Base-by-base conservation (phyloP, 2,329 filamentous ascomycete species). In the Neofusicoccum sp. region DNA sequence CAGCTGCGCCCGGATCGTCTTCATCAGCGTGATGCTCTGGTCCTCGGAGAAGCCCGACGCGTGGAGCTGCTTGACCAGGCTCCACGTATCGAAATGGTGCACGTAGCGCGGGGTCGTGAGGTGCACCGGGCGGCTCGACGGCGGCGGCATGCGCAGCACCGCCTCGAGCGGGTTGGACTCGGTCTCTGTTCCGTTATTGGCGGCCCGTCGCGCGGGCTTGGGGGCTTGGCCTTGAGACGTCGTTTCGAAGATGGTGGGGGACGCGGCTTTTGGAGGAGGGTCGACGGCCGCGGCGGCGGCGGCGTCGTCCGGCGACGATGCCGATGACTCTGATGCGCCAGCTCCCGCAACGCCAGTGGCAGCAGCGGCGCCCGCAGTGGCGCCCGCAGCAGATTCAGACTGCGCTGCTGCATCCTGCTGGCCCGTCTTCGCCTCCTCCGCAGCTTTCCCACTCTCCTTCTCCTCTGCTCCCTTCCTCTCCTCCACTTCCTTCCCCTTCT, bases 1-100 rank as follows among this genome's bases (percentile, higher is more conserved):
- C 12, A 99, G 78, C 53, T 96, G 81, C 3, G 82, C 82, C 24
- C 93, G 87, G 60, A 98, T 87, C 5, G 89, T 91, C 79, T 98
- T 98, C 95, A 99, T 99, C 56, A 91, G 81, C 5, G 88, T 91
- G 54, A 92, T 86, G 28, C 91, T 87, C 75, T 97, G 93, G 0
- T 82, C 82, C 45, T 84, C 80, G 1, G 84, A 86, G 75, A 92
- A 97, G 0, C 89, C 89, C 11, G 87, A 86, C 0, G 77, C 78
- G 16, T 87, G 83, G 14, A 99, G 85, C 68, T 91, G 86, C 70
- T 89, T 89, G 14, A 98, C 95, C 4, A 98, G 84, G 12, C 86
- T 88, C 75, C 95, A 99, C 26, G 89, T 96, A 76, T 99, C 93
- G 75, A 99, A 99, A 77, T 98, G 92, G 77, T 99, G 95, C 34